Evolutionary conservation across 208 protist genomes (phyloP), one percentile per base, ranked within the genome.

Genomic region (Leishmania major): DNA sequence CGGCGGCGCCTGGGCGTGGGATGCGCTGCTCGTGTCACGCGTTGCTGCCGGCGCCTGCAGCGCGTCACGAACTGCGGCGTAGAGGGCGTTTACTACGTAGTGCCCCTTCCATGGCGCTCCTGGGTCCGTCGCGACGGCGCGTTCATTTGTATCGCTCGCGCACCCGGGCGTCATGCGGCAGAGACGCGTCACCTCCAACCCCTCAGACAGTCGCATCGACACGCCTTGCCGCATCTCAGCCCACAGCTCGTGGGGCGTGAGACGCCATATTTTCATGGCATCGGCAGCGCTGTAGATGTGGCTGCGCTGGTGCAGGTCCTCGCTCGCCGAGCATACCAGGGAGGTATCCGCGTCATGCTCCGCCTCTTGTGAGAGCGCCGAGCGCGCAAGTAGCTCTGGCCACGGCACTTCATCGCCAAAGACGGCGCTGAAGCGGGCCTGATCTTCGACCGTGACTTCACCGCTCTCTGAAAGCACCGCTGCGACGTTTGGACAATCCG

Each of bases 1-100:
- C 15, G 73, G 78, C 5, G 53, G 40, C 3, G 64, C 22, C 7
- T 31, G 37, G 22, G 3, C 22, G 3, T 45, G 35, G 11, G 19
- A 60, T 78, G 45, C 25, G 8, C 3, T 40, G 13, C 28, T 47
- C 2, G 10, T 28, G 1, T 40, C 70, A 35, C 67, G 2, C 47
- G 57, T 13, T 55, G 62, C 11, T 47, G 74, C 11, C 19, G 69
- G 57, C 40, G 28, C 10, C 31, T n/a, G 43, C 40, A 79, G 37
- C 8, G 73, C 55, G 15, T 53, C 78, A 13, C 83, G 83, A 59
- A 86, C 74, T 4, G 78, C 83, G 0, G 78, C 83, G 66, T 83
- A 83, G 78, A 70, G 10, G 25, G 66, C 83, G 75, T 86, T 86
- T 69, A 83, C 74, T 13, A 86, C 83, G 78, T 83, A 86, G 37